Conservation (phyloP, 2,329 filamentous ascomycete genomes). For the Tympanopsis confertula region DNA sequence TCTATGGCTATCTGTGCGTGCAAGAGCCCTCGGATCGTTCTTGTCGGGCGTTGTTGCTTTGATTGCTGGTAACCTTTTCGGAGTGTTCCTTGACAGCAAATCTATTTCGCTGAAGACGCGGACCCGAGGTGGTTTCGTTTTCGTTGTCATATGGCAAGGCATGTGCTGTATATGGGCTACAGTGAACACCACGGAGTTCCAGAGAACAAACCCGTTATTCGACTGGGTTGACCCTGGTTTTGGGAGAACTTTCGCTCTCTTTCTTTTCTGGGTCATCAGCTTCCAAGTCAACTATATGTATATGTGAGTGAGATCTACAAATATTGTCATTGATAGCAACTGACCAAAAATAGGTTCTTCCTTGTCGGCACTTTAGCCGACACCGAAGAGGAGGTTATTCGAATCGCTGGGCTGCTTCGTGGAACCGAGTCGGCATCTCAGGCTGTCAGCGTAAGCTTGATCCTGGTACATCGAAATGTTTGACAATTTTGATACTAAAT, state of each 20-base stretch:
- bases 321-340: not conserved
- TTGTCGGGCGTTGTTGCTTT: slow-evolving; percentile 58
- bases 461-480: not conserved
- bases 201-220: slow-evolving; percentile 41
- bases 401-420: slow-evolving; percentile 55
- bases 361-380: slow-evolving; percentile 54
- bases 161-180: slow-evolving; percentile 66
- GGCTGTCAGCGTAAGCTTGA: slow-evolving; percentile 41
- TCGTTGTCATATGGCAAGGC: slow-evolving; percentile 45
- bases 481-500: not conserved
- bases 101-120: slow-evolving; percentile 39
- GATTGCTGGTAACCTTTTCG: slow-evolving; percentile 52
- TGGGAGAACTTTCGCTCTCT: slow-evolving; percentile 53
- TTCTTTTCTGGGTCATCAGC: slow-evolving; percentile 52
- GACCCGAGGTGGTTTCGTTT: slow-evolving; percentile 39
- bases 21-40: slow-evolving; percentile 60
- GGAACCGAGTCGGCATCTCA: slow-evolving; percentile 65
- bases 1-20: slow-evolving; percentile 60
- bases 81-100: slow-evolving; percentile 51
- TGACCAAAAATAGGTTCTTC: slow-evolving; percentile 41
- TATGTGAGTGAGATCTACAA: slow-evolving; percentile 29
- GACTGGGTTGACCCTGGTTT: slow-evolving; percentile 58
- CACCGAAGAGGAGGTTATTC: slow-evolving; percentile 51
- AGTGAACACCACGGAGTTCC: slow-evolving; percentile 49
- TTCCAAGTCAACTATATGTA: slow-evolving; percentile 69